These are phyloP conservation scores for Prunus kanzakura DNA, from an alignment of 306 rosid species.

Conservation along the genomic window DNA sequence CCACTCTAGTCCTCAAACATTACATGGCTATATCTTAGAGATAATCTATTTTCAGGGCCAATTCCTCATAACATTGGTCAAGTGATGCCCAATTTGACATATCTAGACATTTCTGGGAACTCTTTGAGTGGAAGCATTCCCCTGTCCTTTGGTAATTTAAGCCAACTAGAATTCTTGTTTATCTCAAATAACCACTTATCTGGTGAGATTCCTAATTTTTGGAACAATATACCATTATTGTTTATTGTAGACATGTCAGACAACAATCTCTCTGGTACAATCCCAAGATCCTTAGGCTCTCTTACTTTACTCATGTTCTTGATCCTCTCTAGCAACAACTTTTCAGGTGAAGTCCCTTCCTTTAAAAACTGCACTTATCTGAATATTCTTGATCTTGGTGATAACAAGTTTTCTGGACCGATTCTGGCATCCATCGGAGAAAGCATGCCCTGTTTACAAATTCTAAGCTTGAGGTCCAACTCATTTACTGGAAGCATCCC, in stretches of 20 bases:
- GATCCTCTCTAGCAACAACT: conserved; percentile 9
- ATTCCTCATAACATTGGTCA: conserved; percentile 19
- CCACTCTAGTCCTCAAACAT: conserved; percentile 26
- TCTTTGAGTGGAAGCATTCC: not conserved
- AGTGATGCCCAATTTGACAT: conserved; percentile 3
- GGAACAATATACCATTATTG: not conserved
- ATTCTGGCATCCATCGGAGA: conserved; percentile 18
- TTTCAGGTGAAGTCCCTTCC: conserved; percentile 21
- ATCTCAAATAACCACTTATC: conserved; percentile 19
- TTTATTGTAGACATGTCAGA: conserved; percentile 6
- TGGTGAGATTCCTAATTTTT: conserved; percentile 19
- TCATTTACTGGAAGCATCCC: conserved; percentile 11
- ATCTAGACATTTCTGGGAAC: conserved; percentile 1
- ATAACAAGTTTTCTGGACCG: conserved; percentile 9
- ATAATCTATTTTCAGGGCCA: not conserved
- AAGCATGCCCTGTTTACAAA: not conserved
- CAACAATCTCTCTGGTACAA: conserved; percentile 14
- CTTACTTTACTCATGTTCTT: not conserved
- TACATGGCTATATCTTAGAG: not conserved
- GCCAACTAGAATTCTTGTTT: not conserved
- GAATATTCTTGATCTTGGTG: conserved; percentile 17
- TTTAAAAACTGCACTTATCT: not conserved
- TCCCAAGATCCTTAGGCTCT: conserved; percentile 18
- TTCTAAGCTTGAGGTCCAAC: conserved; percentile 19
- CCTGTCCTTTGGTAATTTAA: conserved; percentile 5